These are phyloP conservation scores for Monilinia aucupariae DNA, from an alignment of 2,329 filamentous ascomycete genomes.

Conservation along the genomic window DNA sequence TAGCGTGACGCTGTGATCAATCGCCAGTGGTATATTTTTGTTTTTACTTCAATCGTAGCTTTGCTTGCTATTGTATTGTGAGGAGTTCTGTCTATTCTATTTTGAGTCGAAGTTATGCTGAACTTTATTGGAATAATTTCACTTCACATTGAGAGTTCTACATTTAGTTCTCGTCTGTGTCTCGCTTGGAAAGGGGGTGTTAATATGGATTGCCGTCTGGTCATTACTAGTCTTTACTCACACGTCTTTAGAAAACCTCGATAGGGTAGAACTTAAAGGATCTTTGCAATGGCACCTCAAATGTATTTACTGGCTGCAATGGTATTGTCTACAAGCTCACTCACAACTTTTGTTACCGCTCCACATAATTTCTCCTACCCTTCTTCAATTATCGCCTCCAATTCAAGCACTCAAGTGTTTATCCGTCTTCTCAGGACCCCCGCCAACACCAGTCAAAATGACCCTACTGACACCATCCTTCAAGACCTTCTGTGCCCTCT, in stretches of 20 bases:
- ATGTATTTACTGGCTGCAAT: neutral
- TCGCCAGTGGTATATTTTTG: neutral
- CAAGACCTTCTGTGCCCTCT: constrained; percentile 59
- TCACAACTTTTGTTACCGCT: neutral
- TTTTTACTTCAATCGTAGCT: neutral
- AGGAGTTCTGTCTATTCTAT: neutral
- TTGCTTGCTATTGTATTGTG: too few species aligned
- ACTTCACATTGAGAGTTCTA: too few species aligned
- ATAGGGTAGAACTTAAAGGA: neutral
- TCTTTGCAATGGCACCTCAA: neutral
- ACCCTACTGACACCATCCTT: constrained; percentile 79
- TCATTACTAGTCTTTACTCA: neutral
- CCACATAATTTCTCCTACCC: neutral
- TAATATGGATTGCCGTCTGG: neutral
- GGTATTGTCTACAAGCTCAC: constrained; percentile 1
- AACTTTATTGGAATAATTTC: too few species aligned
- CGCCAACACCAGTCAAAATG: constrained; percentile 86
- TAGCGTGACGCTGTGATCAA: too few species aligned
- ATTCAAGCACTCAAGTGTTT: constrained; percentile 59
- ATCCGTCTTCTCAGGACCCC: constrained; percentile 76
- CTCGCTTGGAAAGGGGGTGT: neutral
- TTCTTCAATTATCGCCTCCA: neutral
- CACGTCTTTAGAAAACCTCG: neutral
- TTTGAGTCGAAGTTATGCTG: neutral
- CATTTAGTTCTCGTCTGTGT: too few species aligned